A percentile compares a stretch with the other conserved stretches of the same genome.
Evolutionary conservation across 805 yeast genomes (phyloP).

Genomic region (Zygosaccharomyces pseudorouxii): DNA sequence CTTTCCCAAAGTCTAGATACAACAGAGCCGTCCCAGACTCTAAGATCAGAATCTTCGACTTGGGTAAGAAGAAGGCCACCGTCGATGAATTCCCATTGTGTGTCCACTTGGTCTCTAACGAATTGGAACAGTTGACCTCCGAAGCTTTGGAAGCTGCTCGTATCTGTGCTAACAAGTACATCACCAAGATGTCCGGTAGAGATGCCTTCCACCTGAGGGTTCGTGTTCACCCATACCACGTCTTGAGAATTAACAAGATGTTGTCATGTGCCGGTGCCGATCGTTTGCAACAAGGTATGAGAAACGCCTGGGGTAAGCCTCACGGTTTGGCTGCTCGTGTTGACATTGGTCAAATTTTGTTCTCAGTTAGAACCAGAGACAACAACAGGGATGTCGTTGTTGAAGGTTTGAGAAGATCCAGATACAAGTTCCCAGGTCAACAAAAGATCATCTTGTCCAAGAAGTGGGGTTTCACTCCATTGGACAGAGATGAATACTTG

Average conservation of each 20-base stretch:
- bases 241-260: slow-evolving; percentile 99
- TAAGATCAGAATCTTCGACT: slow-evolving; percentile 97
- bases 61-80: slow-evolving; percentile 99
- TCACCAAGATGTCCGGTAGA: slow-evolving; percentile 97
- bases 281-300: slow-evolving; percentile 99
- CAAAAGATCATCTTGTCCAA: slow-evolving; percentile 98
- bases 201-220: slow-evolving; percentile 99
- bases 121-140: slow-evolving; percentile 97
- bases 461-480: slow-evolving; percentile 99
- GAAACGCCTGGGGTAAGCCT: slow-evolving; percentile 99
- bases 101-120: slow-evolving; percentile 98
- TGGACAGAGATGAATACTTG: slow-evolving; percentile 95
- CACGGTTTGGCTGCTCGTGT: slow-evolving; percentile 99
- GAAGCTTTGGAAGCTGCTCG: slow-evolving; percentile 99
- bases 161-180: slow-evolving; percentile 99
- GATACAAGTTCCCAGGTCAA: slow-evolving; percentile 99
- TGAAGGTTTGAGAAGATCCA: slow-evolving; percentile 99
- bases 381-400: slow-evolving; percentile 94
- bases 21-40: slow-evolving; percentile 99
- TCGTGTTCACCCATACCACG: slow-evolving; percentile 99
- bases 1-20: slow-evolving; percentile 99
- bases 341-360: slow-evolving; percentile 95
- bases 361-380: slow-evolving; percentile 98
- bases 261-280: slow-evolving; percentile 99
- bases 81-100: slow-evolving; percentile 99